Evolutionary conservation across 2,329 filamentous ascomycete species (phyloP), one percentile per base, ranked within the genome.

Genomic region (Fusarium avenaceum): DNA sequence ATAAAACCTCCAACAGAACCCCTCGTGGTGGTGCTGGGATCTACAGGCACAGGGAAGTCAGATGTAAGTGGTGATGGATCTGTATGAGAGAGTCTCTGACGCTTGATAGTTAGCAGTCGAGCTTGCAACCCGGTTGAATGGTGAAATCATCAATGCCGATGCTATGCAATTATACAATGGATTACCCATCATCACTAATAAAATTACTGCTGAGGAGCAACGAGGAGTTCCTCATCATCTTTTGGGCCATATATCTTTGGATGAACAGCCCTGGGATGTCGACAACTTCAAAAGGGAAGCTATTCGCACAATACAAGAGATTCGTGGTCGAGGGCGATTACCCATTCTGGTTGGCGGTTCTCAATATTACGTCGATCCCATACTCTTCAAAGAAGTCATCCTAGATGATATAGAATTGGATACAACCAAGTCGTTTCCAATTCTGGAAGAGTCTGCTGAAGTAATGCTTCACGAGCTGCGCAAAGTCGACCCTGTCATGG

Each of bases 161-260:
- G 96, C 96, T 39, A 97, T 99, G 94, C 96, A 99, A 78, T 89
- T 99, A 81, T 99, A 99, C 78, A 86, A 87, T 53, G 96, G 96
- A 4, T 83, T 99, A 43, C 94, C 96, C 7, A 90, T 98, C 67
- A 95, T 98, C 72, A 99, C 96, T 26, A 99, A 99, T 79, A 97
- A 98, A 77, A 92, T 98, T 60, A 88, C 92, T 0, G 52, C 76
- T 1, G 85, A 89, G 20, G 95, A 98, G 77, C 90, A 89, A 74
- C 87, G 90, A 63, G 92, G 91, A 11, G 84, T 99, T 13, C 91
- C 92, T 6, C 96, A 99, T 76, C 95, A 99, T 78, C 83, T 99
- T 5, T 86, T 99, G 24, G 93, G 92, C 51, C 90, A 89, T 67
- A 90, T 98, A 56, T 85, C 87, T 7, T 82, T 96, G 4, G 85